Evolutionary conservation across 768 basidiomycete genomes (phyloP).

Genomic region (Xerocomellus dryophilus): DNA sequence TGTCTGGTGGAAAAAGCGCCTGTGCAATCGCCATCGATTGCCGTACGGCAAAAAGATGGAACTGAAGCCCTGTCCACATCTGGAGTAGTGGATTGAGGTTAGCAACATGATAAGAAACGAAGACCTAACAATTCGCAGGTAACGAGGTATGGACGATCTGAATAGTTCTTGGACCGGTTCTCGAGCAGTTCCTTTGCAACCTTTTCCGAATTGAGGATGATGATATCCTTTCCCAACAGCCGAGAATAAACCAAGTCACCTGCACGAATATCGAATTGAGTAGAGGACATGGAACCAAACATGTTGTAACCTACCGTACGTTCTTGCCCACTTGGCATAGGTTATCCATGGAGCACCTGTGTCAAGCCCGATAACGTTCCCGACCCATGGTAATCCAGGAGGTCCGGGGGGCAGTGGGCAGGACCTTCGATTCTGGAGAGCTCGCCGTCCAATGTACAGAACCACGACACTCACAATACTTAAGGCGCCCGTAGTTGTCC

Average conservation of each 20-base stretch:
- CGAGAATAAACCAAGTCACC: constrained; percentile 2
- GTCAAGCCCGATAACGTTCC: neutral
- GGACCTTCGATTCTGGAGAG: neutral
- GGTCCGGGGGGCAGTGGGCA: neutral
- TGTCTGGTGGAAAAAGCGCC: no score
- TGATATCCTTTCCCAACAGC: constrained; percentile 3
- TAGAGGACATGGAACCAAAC: neutral
- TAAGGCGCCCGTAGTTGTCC: neutral
- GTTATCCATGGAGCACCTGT: neutral
- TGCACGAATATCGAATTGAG: neutral
- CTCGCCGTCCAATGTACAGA: neutral
- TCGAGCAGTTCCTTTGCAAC: constrained; percentile 7
- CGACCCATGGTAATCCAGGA: neutral
- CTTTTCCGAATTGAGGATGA: constrained; percentile 12
- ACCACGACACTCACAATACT: neutral
- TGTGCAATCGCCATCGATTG: constrained; percentile 15
- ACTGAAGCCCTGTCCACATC: constrained; percentile 1
- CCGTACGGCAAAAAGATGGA: neutral
- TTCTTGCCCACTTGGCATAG: neutral
- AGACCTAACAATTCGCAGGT: neutral
- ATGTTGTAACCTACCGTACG: neutral
- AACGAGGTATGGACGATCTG: constrained; percentile 3
- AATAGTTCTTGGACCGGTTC: constrained; percentile 2
- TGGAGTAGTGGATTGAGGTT: neutral
- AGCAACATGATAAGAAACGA: neutral